Evolutionary conservation across 805 yeast genomes (phyloP), one percentile per base, ranked within the genome.

Genomic region (Debaryomyces prosopidis): DNA sequence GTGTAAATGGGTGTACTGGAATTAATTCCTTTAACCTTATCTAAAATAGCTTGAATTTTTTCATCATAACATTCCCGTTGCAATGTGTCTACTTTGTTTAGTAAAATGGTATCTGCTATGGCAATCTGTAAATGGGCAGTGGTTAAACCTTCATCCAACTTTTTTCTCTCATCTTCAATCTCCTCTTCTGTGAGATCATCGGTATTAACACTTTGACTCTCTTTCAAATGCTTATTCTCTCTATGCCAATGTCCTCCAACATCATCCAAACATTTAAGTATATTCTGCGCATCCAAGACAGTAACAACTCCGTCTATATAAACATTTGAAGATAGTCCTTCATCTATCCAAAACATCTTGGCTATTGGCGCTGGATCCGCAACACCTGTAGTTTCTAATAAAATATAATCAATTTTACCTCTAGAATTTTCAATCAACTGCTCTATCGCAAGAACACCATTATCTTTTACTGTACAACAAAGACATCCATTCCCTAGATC

Each of bases 301-400:
- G 97, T 87, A 11, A 94, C 78, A 4, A 92, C 89, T 0, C 96
- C 96, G 64, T 92, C 98, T 27, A 94, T 84, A 61, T 88, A 87
- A 1, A 94, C 89, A 53, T 83, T 84, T 3, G 96, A 84, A 12
- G 84, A 77, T 46, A 94, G 71, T 0, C 91, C 97, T 18, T 88
- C 92, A 62, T 94, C 99, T 26, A 91, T 75, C 99, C 99, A 94
- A 66, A 94, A 94, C 97, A 92, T 92, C 51, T 84, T 81, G 4
- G 97, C 97, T 20, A 94, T 89, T 0, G 98, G 98, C 0, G 91
- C 97, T 0, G 99, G 99, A 60, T 94, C 98, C 0, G 99, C 99
- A 12, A 94, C 77, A 0, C 99, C 99, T 0, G 96, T 89, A 0
- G 99, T 94, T 60, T 94, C 99, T 43, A 94, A 69, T 18, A 94